Conservation (phyloP, 108 stramenopile species). For the Chaetoceros muelleri region DNA sequence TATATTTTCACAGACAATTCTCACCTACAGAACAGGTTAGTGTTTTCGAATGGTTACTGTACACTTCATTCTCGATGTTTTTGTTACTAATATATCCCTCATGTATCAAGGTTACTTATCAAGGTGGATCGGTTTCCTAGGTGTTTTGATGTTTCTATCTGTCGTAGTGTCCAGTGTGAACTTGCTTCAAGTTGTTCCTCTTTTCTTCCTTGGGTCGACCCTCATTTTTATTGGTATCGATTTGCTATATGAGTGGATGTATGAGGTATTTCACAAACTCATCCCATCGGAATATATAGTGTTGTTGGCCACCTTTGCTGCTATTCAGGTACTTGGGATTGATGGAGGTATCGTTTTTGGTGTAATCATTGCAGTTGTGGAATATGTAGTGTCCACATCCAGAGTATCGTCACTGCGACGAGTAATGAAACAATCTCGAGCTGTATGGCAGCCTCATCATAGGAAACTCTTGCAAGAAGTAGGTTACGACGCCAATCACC, state of each 20-base stretch:
- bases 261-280: slow-evolving; percentile 70
- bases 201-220: slow-evolving; percentile 89
- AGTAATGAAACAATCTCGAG: slow-evolving; percentile 57
- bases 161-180: slow-evolving; percentile 67
- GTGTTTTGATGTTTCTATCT: slow-evolving; percentile 50
- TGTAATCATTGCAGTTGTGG: slow-evolving; percentile 63
- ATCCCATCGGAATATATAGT: slow-evolving; percentile 67
- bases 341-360: slow-evolving; percentile 83
- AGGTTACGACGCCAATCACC: slow-evolving; percentile 37
- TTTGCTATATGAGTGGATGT: slow-evolving; percentile 92
- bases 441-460: slow-evolving; percentile 60
- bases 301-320: slow-evolving; percentile 69
- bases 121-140: slow-evolving; percentile 64
- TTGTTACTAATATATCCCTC: too few species aligned
- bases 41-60: too few species aligned
- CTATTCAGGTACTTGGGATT: slow-evolving; percentile 76
- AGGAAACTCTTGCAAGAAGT: slow-evolving; percentile 47
- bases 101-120: too few species aligned
- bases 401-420: slow-evolving; percentile 31
- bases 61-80: too few species aligned
- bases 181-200: slow-evolving; percentile 69
- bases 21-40: slow-evolving; percentile 92
- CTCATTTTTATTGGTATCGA: slow-evolving; percentile 90
- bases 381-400: slow-evolving; percentile 68
- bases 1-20: slow-evolving; percentile 98